phyloP scores from a whole-genome alignment of 495 filamentous ascomycete species.

The Aspergillus conjunctus region DNA sequence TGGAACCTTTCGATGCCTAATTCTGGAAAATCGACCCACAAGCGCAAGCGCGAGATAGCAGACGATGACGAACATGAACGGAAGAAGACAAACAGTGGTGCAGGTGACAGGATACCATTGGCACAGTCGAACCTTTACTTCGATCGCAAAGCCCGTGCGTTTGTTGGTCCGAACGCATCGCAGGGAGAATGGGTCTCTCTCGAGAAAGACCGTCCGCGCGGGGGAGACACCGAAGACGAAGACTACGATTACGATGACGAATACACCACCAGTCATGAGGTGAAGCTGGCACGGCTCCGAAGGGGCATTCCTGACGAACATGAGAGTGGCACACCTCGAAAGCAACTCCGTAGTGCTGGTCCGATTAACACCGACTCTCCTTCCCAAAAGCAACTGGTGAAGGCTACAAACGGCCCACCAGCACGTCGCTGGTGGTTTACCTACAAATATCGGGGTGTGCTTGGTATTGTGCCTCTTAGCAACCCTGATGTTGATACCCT shows the following conservation, averaged over 20 bases:
- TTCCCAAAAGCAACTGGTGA: conserved; percentile 32
- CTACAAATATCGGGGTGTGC: conserved; percentile 86
- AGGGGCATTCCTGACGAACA: conserved; percentile 31
- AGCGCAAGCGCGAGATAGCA: conserved; percentile 48
- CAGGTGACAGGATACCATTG: conserved; percentile 63
- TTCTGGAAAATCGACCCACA: conserved; percentile 25
- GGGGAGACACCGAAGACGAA: conserved; percentile 53
- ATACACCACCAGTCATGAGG: conserved; percentile 36
- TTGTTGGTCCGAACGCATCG: conserved; percentile 41
- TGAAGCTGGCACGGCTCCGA: conserved; percentile 38
- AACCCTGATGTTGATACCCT: conserved; percentile 10
- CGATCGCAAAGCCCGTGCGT: conserved; percentile 59
- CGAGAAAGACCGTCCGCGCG: conserved; percentile 45
- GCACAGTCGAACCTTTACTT: conserved; percentile 57
- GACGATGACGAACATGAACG: conserved; percentile 39
- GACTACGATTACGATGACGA: conserved; percentile 48
- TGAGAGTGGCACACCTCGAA: conserved; percentile 39
- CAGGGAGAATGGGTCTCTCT: conserved; percentile 47
- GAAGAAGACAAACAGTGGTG: conserved; percentile 54
- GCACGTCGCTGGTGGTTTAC: conserved; percentile 69
- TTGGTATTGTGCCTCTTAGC: conserved; percentile 79
- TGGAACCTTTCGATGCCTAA: conserved; percentile 29
- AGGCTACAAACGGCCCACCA: conserved; percentile 27
- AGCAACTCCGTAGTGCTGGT: conserved; percentile 6
- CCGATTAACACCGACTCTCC: conserved; percentile 7